Base-by-base conservation (phyloP, 2,329 filamentous ascomycete genomes). In the Teratosphaeria nubilosa region DNA sequence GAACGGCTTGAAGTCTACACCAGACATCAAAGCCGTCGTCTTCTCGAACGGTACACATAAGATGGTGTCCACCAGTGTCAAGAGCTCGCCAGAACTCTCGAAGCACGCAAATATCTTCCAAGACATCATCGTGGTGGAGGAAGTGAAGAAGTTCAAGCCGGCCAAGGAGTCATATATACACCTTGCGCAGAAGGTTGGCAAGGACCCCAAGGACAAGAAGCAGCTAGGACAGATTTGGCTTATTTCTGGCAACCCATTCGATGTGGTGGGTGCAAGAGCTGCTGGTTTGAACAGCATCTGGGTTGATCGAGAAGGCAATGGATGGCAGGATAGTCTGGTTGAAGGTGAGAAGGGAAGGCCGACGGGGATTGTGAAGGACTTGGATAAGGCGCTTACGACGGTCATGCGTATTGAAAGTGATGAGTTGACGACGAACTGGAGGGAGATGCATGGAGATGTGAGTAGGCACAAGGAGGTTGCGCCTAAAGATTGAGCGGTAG, bases 221-320 rank as follows among this genome's bases (percentile, higher is more conserved):
- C 65, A 77, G 20, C 74, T 77, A 62, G 73, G 69, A 1, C 74
- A 80, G 27, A 76, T 90, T 14, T 90, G 86, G 85, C 71, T 91
- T 7, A 78, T 91, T 5, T 87, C 81, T 63, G 82, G 82, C 1
- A 91, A 91, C 68, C 84, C 87, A 2, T 91, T 91, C 68, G 87
- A 91, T 68, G 75, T 87, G 16, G 79, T 84, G 0, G 87, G 88
- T 0, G 84, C 86, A 0, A 78, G 77, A 60, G 76, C 77, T 1
- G 76, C 79, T 5, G 86, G 86, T 0, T 74, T 90, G 73, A 78
- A 80, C 64, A 80, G 83, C 25, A 82, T 79, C 13, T 90, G 85
- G 83, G 80, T 91, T 5, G 85, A 90, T 73, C 75, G 87, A 27
- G 71, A 68, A 14, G 80, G 81, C 0, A 76, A 71, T 9, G 86